Evolutionary conservation across 169 alveolate genomes (phyloP).

Genomic region (Fabrea salina): DNA sequence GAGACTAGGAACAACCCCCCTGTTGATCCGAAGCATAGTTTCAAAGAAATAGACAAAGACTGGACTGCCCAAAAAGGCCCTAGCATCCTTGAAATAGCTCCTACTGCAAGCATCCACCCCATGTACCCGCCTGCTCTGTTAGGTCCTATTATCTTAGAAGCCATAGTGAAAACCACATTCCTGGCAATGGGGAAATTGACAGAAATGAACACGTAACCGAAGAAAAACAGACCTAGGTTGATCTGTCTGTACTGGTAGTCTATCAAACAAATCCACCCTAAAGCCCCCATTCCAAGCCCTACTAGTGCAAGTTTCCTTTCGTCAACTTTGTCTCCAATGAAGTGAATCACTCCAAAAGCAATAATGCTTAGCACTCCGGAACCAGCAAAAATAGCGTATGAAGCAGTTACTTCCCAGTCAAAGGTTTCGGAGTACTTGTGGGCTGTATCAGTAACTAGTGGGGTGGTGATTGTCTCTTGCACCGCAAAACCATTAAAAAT

Average conservation of each 20-base stretch:
- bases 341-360: background rate
- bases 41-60: background rate
- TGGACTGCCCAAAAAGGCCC: slow-evolving; percentile 44
- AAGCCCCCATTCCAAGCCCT: too few relatives aligned
- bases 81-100: slow-evolving; percentile 39
- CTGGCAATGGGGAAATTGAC: slow-evolving; percentile 28
- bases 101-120: slow-evolving; percentile 42
- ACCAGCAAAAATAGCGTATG: background rate
- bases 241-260: background rate
- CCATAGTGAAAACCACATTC: slow-evolving; percentile 14
- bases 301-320: background rate
- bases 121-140: slow-evolving; percentile 37
- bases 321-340: background rate
- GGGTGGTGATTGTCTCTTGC: background rate
- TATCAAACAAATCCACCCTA: background rate
- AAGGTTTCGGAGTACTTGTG: background rate
- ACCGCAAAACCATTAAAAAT: background rate
- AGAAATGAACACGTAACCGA: slow-evolving; percentile 27
- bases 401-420: background rate
- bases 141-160: slow-evolving; percentile 32
- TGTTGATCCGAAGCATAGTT: slow-evolving; percentile 28
- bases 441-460: background rate
- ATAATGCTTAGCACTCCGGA: background rate
- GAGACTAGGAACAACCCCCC: slow-evolving; percentile 8
- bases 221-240: background rate